These are phyloP conservation scores for Elsinoe australis DNA, from an alignment of 2,329 filamentous ascomycete species.

Conservation along the genomic window DNA sequence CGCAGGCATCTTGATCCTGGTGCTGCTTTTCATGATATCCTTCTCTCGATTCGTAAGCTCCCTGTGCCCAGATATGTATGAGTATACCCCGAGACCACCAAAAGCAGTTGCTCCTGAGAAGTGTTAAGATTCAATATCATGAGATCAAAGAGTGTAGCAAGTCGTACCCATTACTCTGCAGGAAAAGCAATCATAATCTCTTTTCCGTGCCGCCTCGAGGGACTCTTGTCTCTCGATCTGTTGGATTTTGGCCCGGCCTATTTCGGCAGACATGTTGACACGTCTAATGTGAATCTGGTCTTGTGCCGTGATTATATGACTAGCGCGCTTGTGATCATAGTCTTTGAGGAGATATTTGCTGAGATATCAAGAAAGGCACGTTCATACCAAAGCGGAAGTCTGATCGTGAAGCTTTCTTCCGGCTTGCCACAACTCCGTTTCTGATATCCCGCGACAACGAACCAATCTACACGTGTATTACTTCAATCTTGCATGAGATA, in stretches of 20 bases:
- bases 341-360: too few species aligned
- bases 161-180: conserved; percentile 29
- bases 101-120: conserved; percentile 39
- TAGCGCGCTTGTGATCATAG: too few species aligned
- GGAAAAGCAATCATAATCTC: conserved; percentile 28
- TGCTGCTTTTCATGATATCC: conserved; percentile 36
- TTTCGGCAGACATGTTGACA: conserved; percentile 8
- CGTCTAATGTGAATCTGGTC: too few species aligned
- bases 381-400: too few species aligned
- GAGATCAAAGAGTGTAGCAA: neutral
- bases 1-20: conserved; percentile 36
- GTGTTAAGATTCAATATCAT: neutral
- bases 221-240: conserved; percentile 6
- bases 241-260: conserved; percentile 7
- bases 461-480: too few species aligned
- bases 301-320: too few species aligned
- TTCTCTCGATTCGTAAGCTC: conserved; percentile 37
- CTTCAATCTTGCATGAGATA: too few species aligned
- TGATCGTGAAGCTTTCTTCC: too few species aligned
- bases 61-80: conserved; percentile 39
- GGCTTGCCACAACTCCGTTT: too few species aligned
- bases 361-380: too few species aligned
- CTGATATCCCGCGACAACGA: too few species aligned
- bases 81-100: conserved; percentile 41
- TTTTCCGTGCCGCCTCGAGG: neutral